phyloP scores from a whole-genome alignment of 2,329 filamentous ascomycete species.

The Didymellaceae sp. region DNA sequence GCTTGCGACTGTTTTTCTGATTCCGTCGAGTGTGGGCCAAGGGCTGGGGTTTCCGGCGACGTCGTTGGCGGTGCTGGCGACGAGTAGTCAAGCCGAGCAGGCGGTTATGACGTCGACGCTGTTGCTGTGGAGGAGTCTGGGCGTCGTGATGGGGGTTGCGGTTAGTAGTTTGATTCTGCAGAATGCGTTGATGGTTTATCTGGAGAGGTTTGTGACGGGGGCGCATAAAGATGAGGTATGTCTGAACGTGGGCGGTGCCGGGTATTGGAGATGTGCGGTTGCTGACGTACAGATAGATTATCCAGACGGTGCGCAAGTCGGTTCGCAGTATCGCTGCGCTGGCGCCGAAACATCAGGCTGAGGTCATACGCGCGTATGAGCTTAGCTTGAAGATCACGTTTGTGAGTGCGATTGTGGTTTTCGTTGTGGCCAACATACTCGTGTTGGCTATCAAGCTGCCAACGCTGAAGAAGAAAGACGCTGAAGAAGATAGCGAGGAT shows the following conservation, averaged over 20 bases:
- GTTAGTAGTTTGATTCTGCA: conserved; percentile 75
- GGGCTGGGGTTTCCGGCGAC: conserved; percentile 52
- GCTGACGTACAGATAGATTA: conserved; percentile 42
- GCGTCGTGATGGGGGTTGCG: conserved; percentile 76
- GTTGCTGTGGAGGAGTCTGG: conserved; percentile 73
- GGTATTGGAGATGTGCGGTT: too few species aligned
- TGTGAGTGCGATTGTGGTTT: conserved; percentile 49
- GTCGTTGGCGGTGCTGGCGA: conserved; percentile 51
- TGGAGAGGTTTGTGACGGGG: conserved; percentile 65
- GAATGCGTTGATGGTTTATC: conserved; percentile 68
- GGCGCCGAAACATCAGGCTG: conserved; percentile 52
- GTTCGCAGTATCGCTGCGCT: conserved; percentile 57
- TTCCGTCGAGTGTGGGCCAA: conserved; percentile 50
- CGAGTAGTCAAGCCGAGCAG: conserved; percentile 53
- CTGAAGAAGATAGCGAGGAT: conserved; percentile 7
- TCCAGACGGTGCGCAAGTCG: conserved; percentile 58
- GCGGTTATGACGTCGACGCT: conserved; percentile 68
- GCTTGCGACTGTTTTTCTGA: conserved; percentile 51
- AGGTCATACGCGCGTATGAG: conserved; percentile 54
- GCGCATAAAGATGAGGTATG: conserved; percentile 60
- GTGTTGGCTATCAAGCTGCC: conserved; percentile 63
- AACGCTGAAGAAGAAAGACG: conserved; percentile 40
- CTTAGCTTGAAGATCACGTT: conserved; percentile 52
- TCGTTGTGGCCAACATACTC: conserved; percentile 60
- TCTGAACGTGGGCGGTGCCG: too few species aligned